Evolutionary conservation across 2,329 filamentous ascomycete genomes (phyloP).

Genomic region (Colletotrichum tabaci): DNA sequence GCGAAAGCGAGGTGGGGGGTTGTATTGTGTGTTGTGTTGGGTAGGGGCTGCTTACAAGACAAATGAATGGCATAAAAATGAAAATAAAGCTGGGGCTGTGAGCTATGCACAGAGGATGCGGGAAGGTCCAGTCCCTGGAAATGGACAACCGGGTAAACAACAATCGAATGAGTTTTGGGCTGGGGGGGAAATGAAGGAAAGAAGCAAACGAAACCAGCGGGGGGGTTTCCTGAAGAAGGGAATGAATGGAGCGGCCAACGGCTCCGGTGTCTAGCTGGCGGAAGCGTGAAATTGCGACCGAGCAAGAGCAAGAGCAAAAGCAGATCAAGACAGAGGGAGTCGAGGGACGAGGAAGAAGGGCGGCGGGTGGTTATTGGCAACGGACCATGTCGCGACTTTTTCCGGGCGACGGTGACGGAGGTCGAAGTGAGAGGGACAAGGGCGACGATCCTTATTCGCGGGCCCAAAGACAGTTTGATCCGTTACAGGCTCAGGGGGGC

Average conservation of each 20-base stretch:
- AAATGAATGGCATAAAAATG: conserved; percentile 30
- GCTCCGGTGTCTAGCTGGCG: conserved; percentile 28
- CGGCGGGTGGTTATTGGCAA: conserved; percentile 34
- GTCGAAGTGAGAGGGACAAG: conserved; percentile 34
- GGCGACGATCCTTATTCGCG: conserved; percentile 42
- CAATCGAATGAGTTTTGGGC: conserved; percentile 2
- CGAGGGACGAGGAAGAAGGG: conserved; percentile 32
- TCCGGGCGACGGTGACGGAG: conserved; percentile 28
- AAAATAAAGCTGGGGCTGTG: not conserved
- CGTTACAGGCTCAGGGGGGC: conserved; percentile 37
- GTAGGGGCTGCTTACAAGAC: conserved; percentile 38
- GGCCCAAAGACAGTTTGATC: conserved; percentile 38
- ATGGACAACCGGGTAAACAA: conserved; percentile 18
- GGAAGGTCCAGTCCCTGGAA: conserved; percentile 3
- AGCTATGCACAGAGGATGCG: conserved; percentile 34
- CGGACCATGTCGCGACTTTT: conserved; percentile 40
- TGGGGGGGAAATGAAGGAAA: conserved; percentile 9
- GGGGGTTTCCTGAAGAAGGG: not conserved
- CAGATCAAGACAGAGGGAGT: not conserved
- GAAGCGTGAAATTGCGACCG: conserved; percentile 28
- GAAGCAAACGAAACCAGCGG: conserved; percentile 3
- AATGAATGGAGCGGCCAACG: conserved; percentile 25
- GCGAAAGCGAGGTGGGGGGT: conserved; percentile 2
- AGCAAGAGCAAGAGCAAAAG: conserved; percentile 3
- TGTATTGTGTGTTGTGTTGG: not conserved